Conservation (phyloP, 345 rosid genomes). For the Euphorbia tirucalli region DNA sequence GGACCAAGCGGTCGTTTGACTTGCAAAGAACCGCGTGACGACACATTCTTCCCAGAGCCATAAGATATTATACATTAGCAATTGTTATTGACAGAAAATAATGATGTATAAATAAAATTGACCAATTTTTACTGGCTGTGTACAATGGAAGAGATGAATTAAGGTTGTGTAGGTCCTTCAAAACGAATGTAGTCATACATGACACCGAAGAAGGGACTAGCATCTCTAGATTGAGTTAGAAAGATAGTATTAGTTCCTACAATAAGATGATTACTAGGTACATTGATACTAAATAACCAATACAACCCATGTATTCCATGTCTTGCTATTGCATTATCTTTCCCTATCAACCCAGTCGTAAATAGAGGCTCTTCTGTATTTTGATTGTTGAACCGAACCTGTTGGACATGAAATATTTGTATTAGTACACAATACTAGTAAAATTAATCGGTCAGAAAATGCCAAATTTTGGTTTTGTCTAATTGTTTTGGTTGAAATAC, state of each 20-base stretch:
- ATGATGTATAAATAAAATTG: not conserved
- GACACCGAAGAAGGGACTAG: constrained; percentile 45
- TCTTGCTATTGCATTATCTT: constrained; percentile 71
- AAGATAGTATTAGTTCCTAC: constrained; percentile 51
- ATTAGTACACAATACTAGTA: constrained; percentile 13
- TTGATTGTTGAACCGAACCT: constrained; percentile 55
- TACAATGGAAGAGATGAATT: not conserved
- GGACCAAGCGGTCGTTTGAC: too few species aligned
- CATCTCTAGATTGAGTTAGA: constrained; percentile 47
- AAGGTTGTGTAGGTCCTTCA: constrained; percentile 45
- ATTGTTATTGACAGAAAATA: too few species aligned
- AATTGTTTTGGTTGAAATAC: too few species aligned
- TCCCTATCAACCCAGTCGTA: constrained; percentile 50
- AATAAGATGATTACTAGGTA: constrained; percentile 34
- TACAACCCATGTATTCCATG: constrained; percentile 84
- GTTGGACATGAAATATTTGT: not conserved
- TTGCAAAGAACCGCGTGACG: too few species aligned
- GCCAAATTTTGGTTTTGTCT: too few species aligned
- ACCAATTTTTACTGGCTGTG: not conserved
- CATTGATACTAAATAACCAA: constrained; percentile 48
- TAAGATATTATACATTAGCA: too few species aligned
- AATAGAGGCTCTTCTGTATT: constrained; percentile 28
- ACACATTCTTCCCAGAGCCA: too few species aligned
- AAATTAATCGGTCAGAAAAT: too few species aligned
- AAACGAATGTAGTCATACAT: constrained; percentile 88